Conservation (phyloP, 164 flowering plant genomes). For the Aristolochia contorta region DNA sequence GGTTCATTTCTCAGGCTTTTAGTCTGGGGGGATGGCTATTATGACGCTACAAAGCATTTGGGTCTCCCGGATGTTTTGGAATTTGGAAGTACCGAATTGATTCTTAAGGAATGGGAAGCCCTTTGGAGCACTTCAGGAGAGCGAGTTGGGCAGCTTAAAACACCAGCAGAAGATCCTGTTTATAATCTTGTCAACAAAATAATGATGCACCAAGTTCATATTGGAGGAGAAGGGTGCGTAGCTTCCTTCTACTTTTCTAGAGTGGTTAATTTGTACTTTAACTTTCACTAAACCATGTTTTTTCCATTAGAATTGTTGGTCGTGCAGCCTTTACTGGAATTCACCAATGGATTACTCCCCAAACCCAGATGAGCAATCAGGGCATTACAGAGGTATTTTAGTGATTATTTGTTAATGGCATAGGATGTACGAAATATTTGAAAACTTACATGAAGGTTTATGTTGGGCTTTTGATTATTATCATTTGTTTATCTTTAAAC, state of each 20-base stretch:
- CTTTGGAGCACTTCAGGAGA: slow-evolving; percentile 19
- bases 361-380: slow-evolving; percentile 15
- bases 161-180: slow-evolving; percentile 26
- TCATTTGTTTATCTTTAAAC: too few relatives aligned
- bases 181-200: slow-evolving; percentile 42
- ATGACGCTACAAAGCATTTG: slow-evolving; percentile 23
- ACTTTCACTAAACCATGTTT: neutral
- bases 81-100: slow-evolving; percentile 18
- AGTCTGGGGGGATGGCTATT: slow-evolving; percentile 82
- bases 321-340: slow-evolving; percentile 57
- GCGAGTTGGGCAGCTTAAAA: slow-evolving; percentile 17
- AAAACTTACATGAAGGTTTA: too few relatives aligned
- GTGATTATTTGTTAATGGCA: too few relatives aligned
- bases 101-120: slow-evolving; percentile 33
- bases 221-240: slow-evolving; percentile 80
- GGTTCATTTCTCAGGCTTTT: slow-evolving; percentile 44
- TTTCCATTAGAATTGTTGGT: slow-evolving; percentile 49
- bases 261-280: neutral
- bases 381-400: slow-evolving; percentile 33
- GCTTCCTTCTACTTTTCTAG: neutral
- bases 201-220: slow-evolving; percentile 53
- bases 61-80: slow-evolving; percentile 19
- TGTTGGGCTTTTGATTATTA: too few relatives aligned
- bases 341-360: slow-evolving; percentile 58
- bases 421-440: too few relatives aligned